These are phyloP conservation scores for Clarireedia monteithiana DNA, from an alignment of 2,329 filamentous ascomycete genomes.

Conservation along the genomic window DNA sequence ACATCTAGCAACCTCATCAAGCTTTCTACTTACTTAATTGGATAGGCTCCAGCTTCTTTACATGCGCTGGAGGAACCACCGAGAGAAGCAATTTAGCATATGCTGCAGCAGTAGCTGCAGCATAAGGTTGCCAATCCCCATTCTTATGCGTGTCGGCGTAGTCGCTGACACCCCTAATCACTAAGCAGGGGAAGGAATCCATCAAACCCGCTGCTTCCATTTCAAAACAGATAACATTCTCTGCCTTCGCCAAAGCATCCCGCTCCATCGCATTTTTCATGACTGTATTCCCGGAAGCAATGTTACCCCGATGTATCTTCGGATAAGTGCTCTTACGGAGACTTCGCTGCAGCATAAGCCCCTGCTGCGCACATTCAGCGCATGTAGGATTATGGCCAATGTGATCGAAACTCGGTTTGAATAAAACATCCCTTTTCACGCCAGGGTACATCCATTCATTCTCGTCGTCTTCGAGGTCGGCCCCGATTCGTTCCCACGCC, in stretches of 20 bases:
- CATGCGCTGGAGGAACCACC: neutral
- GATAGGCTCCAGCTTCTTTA: neutral
- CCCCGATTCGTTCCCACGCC: neutral
- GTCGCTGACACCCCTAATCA: conserved; percentile 10
- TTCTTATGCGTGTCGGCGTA: conserved; percentile 13
- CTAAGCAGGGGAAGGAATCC: conserved; percentile 9
- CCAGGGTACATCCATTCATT: neutral
- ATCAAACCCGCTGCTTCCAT: conserved; percentile 9
- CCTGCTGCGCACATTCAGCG: neutral
- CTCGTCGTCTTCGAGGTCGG: neutral
- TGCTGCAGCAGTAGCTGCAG: conserved; percentile 7
- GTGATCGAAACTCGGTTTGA: conserved; percentile 21
- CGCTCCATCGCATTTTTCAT: neutral
- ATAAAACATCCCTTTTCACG: conserved; percentile 17
- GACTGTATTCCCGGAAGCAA: conserved; percentile 1
- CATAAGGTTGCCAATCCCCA: conserved; percentile 9
- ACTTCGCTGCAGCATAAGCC: neutral
- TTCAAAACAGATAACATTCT: conserved; percentile 2
- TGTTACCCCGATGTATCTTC: conserved; percentile 32
- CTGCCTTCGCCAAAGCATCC: neutral
- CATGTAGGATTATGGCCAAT: neutral
- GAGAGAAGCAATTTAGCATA: conserved; percentile 5
- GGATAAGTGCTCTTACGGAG: neutral
- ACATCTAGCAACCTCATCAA: no score
- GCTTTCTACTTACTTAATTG: neutral